These are phyloP conservation scores for Articulospora tetracladia DNA, from an alignment of 495 filamentous ascomycete species.

Conservation along the genomic window DNA sequence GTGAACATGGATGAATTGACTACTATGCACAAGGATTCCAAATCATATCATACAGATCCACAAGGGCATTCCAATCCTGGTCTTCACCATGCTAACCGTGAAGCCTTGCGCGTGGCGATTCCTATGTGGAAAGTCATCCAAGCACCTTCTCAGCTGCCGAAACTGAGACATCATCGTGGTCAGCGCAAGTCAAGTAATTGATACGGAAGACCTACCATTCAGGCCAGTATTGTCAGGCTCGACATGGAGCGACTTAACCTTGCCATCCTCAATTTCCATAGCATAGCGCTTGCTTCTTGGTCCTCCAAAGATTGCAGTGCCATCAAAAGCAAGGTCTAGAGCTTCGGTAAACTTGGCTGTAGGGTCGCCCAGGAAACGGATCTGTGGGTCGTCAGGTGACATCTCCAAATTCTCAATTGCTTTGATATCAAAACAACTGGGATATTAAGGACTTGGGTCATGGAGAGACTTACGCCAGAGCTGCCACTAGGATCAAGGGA, in stretches of 20 bases:
- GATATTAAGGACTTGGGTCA: not conserved
- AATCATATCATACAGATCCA: too few relatives aligned
- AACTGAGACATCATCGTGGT: conserved; percentile 35
- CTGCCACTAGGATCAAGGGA: conserved; percentile 66
- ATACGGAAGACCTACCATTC: conserved; percentile 57
- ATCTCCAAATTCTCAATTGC: not conserved
- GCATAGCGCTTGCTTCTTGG: conserved; percentile 86
- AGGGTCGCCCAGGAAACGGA: conserved; percentile 92
- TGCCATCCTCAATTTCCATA: conserved; percentile 72
- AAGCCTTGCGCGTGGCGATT: too few relatives aligned
- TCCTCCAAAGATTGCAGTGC: conserved; percentile 77
- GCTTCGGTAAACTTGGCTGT: conserved; percentile 78
- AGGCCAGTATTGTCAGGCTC: conserved; percentile 95
- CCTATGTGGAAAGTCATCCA: conserved; percentile 44
- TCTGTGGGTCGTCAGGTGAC: conserved; percentile 26
- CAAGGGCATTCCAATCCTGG: too few relatives aligned
- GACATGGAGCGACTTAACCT: conserved; percentile 69
- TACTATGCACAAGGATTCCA: too few relatives aligned
- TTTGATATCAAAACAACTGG: not conserved
- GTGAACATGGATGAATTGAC: too few relatives aligned
- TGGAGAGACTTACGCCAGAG: conserved; percentile 62
- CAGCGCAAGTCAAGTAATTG: not conserved
- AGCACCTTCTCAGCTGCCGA: conserved; percentile 73
- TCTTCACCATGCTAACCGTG: too few relatives aligned
- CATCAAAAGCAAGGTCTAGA: conserved; percentile 82